These are phyloP conservation scores for Chenopodium album DNA, from an alignment of 148 eudicot species.

Conservation along the genomic window DNA sequence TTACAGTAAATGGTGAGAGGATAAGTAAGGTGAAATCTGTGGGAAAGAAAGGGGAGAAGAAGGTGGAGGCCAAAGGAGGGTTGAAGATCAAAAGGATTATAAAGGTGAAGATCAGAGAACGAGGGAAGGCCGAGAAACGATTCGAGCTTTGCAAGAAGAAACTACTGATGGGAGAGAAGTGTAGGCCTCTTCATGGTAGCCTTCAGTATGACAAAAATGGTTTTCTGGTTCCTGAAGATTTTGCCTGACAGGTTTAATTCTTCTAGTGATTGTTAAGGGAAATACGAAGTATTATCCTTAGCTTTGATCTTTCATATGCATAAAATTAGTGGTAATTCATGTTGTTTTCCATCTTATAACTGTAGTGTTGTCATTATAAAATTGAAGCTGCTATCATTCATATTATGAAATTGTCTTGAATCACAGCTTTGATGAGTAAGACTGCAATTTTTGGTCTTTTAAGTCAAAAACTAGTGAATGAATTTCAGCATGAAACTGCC, in stretches of 20 bases:
- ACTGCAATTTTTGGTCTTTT: background rate
- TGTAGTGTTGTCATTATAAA: background rate
- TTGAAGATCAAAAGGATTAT: conserved; percentile 20
- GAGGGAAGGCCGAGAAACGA: conserved; percentile 26
- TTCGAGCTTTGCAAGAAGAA: conserved; percentile 64
- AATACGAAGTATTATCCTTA: background rate
- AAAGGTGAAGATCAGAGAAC: conserved; percentile 23
- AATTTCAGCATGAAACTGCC: background rate
- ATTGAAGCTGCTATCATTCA: background rate
- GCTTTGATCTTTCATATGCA: background rate
- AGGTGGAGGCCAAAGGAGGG: conserved; percentile 14
- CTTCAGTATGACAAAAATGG: conserved; percentile 57
- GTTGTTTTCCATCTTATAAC: background rate
- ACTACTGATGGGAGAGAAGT: conserved; percentile 69
- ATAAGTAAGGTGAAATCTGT: background rate
- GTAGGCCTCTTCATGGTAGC: conserved; percentile 51
- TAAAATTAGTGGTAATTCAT: background rate
- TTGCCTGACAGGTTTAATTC: conserved; percentile 15
- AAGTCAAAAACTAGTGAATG: background rate
- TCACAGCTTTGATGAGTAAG: background rate
- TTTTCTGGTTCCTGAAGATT: conserved; percentile 50
- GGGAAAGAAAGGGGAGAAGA: conserved; percentile 5
- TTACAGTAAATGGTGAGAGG: conserved; percentile 8
- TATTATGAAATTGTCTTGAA: background rate
- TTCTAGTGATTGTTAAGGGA: background rate